Percentiles rank a stretch among this genome's conserved stretches.
phyloP scores from a whole-genome alignment of 306 rosid genomes.

The Prunus mira region DNA sequence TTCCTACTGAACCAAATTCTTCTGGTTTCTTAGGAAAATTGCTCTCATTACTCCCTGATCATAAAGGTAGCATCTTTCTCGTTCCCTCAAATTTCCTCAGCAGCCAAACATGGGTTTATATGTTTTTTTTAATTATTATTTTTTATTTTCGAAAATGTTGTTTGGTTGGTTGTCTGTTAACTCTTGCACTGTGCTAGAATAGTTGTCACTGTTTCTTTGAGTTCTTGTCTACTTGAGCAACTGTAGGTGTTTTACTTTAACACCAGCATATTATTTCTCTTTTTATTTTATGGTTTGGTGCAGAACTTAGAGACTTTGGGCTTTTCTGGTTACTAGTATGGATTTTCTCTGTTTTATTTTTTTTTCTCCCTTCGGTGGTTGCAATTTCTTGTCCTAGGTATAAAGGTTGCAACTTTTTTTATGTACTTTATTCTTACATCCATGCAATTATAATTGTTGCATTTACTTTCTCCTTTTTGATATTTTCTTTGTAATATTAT shows the following conservation, averaged over 20 bases:
- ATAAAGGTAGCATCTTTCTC: neutral
- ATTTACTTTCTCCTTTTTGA: neutral
- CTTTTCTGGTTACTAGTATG: neutral
- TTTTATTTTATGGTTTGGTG: neutral
- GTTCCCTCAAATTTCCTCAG: constrained; percentile 5
- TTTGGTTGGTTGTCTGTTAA: neutral
- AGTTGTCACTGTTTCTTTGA: neutral
- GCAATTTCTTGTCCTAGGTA: neutral
- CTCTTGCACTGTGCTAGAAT: neutral
- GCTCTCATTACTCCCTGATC: neutral
- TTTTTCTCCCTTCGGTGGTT: neutral
- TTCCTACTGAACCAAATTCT: neutral
- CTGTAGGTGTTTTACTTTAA: neutral
- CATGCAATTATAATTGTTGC: neutral
- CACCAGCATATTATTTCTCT: neutral
- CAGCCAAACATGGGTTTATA: constrained; percentile 3
- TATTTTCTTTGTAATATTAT: neutral
- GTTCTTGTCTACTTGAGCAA: neutral
- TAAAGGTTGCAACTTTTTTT: neutral
- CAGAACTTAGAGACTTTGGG: neutral
- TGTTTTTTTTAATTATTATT: neutral
- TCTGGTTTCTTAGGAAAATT: neutral
- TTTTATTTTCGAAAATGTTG: neutral
- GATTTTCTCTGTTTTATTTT: neutral
- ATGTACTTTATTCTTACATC: neutral